Base-by-base conservation (phyloP, 306 rosid species). In the Citrullus mucosospermus region DNA sequence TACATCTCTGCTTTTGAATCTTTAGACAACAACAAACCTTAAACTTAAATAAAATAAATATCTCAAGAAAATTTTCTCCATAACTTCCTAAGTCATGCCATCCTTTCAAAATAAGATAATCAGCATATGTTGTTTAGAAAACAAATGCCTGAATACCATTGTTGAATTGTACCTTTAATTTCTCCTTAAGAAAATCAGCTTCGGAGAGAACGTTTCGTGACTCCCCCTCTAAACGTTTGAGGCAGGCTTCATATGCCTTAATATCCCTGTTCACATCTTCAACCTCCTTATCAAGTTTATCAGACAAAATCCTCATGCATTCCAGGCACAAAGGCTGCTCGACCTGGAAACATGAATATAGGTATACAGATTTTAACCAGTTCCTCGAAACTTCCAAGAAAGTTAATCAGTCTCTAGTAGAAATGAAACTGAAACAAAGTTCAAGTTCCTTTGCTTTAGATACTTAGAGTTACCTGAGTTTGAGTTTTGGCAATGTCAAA, bases 321-420 rank as follows among this genome's bases (percentile, higher is more conserved):
- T 92, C 99, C 61, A 96, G 93, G 84, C 99, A 96, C 74, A 96
- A 80, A 79, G 99, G 99, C 82, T 92, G 99, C 76, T 96, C 97
- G 66, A 91, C 97, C 99, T 96, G 90, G 43, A 85, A 72, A 84
- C 46, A 15, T 73, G 46, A 32, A 75, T 28, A 80, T 58, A 85
- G 17, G 53, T 9, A 78, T 9, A 59, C 79, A 25, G 65, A 79
- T 4, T 43, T 44, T 8, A 77, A 60, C 20, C 50, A 63, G 41
- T 72, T 44, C 44, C 41, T 15, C 5, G 6, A 72, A 72, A 72
- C 77, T 28, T 72, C 3, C 8, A 8, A 50, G 36, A 34, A 48
- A 72, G 3, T n/a, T 7, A 72, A 72, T 46, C 12, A 50, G 43
- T 10, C 76, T 20, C 56, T 12, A 43, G 1, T 58, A 28, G 28